phyloP scores from a whole-genome alignment of 306 rosid species.

The Prunus davidiana region DNA sequence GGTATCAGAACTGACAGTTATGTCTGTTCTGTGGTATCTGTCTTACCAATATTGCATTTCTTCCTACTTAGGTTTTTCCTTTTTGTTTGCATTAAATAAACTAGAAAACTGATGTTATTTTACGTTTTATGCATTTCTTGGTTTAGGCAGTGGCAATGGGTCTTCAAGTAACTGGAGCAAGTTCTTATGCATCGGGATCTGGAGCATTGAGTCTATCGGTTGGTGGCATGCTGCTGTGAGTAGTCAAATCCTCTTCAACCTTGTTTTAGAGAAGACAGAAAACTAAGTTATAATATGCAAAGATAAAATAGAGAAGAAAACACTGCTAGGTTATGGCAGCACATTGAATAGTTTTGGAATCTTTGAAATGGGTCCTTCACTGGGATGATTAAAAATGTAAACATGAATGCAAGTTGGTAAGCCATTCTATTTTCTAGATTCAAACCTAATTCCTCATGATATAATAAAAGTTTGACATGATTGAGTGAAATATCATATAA shows the following conservation, averaged over 20 bases:
- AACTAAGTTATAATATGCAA: not conserved
- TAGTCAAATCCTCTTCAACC: slow-evolving; percentile 27
- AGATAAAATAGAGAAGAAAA: not conserved
- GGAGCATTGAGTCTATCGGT: slow-evolving; percentile 61
- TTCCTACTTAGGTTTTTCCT: not conserved
- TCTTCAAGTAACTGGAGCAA: slow-evolving; percentile 65
- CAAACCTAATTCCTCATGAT: not conserved
- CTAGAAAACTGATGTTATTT: slow-evolving; percentile 1
- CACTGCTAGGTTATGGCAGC: not conserved
- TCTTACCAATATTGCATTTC: not conserved
- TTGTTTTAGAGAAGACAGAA: not conserved
- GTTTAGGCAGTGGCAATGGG: slow-evolving; percentile 64
- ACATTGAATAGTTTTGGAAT: not conserved
- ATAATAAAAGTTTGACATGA: not conserved
- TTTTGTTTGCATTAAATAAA: not conserved
- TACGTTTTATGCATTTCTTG: slow-evolving; percentile 23
- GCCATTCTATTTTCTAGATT: not conserved
- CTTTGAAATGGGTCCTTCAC: not conserved
- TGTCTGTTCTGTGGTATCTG: not conserved
- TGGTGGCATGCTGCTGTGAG: slow-evolving; percentile 87
- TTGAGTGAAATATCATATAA: not conserved
- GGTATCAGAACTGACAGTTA: not conserved
- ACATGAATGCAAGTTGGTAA: not conserved
- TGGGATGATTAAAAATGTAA: not conserved
- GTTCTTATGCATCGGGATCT: slow-evolving; percentile 49